Base-by-base conservation (phyloP, 2,329 filamentous ascomycete genomes). In the Cryoendolithus antarcticus region DNA sequence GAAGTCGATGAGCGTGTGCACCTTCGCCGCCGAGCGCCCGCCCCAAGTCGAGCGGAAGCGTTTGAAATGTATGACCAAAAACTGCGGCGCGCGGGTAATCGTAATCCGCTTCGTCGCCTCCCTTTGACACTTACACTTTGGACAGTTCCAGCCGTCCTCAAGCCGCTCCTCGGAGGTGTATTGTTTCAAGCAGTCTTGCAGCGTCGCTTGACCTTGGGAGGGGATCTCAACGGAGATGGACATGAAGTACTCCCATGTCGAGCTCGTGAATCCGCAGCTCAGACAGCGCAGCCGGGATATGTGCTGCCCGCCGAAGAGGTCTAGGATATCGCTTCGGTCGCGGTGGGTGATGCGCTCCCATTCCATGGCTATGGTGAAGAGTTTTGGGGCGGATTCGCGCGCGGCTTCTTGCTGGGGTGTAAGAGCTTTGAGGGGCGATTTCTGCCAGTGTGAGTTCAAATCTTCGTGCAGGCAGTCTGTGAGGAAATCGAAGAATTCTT, bases 401-500 rank as follows among this genome's bases (percentile, higher is more conserved):
- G 66, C 66, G 48, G 71, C 62, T 56, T 82, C 77, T 52, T 82
- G 71, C 19, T 69, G 62, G 10, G 70, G 67, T 0, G 72, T 77
- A 31, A 82, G 62, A 4, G 70, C 67, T 36, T 70, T 68, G 2
- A 80, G 63, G 1, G 72, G 75, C 2, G 64, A 67, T 38, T 71
- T 65, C 44, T 74, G 67, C 66, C 76, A 82, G 24, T 72, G 70
- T 5, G 70, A 62, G 56, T 94, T 93, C 4, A 93, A 78, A 60
- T 98, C 91, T 55, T 91, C 83, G 50, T 89, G 81, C 9, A 96
- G 68, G 48, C 82, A 79, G 38, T 84, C 78, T 30, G 93, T 70
- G 19, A 95, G 60, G 54, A 93, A 94, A 34, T 78, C 77, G 48
- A 89, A 78, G 49, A 93, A 93, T 53, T 96, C 91, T 48, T 88